Conservation (phyloP, 2,329 filamentous ascomycete species). For the Teratosphaeria epicoccoides region DNA sequence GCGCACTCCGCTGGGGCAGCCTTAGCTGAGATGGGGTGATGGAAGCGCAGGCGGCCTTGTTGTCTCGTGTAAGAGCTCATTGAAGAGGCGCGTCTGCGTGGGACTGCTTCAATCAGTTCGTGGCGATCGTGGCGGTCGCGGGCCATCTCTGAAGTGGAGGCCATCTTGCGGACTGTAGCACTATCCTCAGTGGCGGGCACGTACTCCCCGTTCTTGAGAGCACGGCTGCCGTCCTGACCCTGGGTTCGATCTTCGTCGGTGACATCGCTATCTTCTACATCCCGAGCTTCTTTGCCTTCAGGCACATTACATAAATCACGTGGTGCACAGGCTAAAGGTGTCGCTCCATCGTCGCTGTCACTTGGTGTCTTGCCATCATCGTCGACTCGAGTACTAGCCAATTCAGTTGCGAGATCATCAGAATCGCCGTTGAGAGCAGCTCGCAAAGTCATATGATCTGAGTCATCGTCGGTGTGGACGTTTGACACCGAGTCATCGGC, state of each 20-base stretch:
- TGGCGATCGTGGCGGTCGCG: not conserved
- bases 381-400: not conserved
- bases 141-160: not conserved
- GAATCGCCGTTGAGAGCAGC: not conserved
- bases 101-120: not conserved
- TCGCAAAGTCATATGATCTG: not conserved
- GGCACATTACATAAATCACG: no score
- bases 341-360: not conserved
- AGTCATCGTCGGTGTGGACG: not conserved
- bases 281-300: not conserved
- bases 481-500: not conserved
- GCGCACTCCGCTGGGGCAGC: conserved; percentile 7
- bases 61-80: conserved; percentile 5
- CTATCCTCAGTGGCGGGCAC: not conserved
- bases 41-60: not conserved
- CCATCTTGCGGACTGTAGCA: not conserved
- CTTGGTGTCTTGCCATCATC: not conserved
- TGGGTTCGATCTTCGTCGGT: not conserved
- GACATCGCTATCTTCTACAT: not conserved
- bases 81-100: conserved; percentile 4
- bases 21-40: conserved; percentile 3
- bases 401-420: not conserved
- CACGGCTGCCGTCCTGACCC: not conserved
- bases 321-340: not conserved
- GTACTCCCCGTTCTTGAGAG: not conserved